These are phyloP conservation scores for Leonotis leonurus DNA, from an alignment of 257 asterid species.

Conservation along the genomic window DNA sequence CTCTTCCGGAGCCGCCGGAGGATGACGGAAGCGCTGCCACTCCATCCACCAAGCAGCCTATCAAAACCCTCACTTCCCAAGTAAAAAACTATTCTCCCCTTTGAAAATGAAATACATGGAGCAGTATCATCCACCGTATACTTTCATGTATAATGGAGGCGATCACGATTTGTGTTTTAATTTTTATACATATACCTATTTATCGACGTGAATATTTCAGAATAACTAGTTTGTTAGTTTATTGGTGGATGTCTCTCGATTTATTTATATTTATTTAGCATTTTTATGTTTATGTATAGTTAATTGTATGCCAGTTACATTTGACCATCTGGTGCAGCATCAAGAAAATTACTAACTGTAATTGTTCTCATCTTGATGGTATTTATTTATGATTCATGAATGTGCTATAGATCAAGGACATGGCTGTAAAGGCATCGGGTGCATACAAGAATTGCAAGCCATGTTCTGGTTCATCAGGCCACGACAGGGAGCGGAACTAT, in stretches of 20 bases:
- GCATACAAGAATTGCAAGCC: constrained; percentile 88
- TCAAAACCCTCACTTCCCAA: constrained; percentile 74
- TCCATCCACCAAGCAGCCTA: constrained; percentile 53
- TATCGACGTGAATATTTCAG: no score
- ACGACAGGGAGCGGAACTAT: constrained; percentile 23
- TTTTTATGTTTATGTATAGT: background rate
- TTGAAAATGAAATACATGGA: background rate
- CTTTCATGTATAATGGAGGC: no score
- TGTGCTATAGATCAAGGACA: constrained; percentile 73
- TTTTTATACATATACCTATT: no score
- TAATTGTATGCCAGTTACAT: no score
- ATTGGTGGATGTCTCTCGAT: no score
- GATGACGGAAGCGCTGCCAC: constrained; percentile 42
- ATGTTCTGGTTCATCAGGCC: constrained; percentile 59
- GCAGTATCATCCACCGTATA: no score
- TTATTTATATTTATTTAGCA: no score
- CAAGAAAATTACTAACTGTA: background rate
- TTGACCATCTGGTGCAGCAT: background rate
- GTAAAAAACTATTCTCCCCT: constrained; percentile 22
- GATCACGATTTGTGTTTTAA: no score
- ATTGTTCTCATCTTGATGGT: background rate
- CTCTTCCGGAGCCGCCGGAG: constrained; percentile 50
- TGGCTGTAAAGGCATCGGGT: constrained; percentile 88
- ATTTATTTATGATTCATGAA: background rate
- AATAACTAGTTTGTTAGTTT: no score